Conservation (phyloP, 441 rosid species). For the Eruca vesicaria region DNA sequence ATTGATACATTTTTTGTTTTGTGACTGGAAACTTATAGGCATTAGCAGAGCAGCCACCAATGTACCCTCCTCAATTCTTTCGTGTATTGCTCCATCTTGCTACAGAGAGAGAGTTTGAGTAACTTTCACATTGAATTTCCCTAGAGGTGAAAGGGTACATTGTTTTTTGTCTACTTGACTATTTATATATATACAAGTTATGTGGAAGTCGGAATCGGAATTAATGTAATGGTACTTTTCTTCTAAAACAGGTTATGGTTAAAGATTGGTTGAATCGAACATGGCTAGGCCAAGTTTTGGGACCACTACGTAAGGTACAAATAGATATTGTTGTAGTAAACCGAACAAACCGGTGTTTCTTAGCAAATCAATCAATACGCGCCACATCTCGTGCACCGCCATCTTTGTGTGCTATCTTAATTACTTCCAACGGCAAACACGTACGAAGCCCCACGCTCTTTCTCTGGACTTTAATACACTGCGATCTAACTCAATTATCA, state of each 20-base stretch:
- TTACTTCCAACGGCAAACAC: not conserved
- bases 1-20: constrained; percentile 11
- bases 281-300: not conserved
- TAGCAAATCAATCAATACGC: not conserved
- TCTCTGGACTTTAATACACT: not conserved
- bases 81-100: constrained; percentile 79
- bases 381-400: constrained; percentile 1
- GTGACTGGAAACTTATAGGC: constrained; percentile 51
- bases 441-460: constrained; percentile 1
- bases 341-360: constrained; percentile 13
- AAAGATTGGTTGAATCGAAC: not conserved
- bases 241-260: not conserved
- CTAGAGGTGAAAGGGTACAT: not conserved
- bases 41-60: constrained; percentile 74
- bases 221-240: not conserved
- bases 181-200: not conserved
- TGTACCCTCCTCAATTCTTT: constrained; percentile 79
- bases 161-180: not conserved
- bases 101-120: constrained; percentile 39
- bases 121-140: not conserved
- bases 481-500: not conserved
- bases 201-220: not conserved
- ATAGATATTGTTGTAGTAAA: not conserved
- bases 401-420: constrained; percentile 1
- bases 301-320: not conserved